Evolutionary conservation across 345 rosid species (phyloP).

Genomic region (Pugionium dolabratum): DNA sequence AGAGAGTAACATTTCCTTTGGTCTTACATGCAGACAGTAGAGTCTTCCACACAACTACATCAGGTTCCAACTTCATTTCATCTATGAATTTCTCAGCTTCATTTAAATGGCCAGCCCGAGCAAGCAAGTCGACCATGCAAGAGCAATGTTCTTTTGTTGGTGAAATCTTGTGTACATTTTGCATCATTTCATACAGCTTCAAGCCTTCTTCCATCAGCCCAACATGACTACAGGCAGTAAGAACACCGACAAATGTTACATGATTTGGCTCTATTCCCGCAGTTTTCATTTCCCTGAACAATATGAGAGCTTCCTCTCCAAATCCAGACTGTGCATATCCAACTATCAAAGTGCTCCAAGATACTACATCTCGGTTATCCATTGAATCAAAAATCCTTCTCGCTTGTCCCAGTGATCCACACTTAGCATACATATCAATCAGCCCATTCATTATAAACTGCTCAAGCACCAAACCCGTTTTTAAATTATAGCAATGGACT

Average conservation of each 20-base stretch:
- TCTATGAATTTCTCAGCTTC: constrained; percentile 65
- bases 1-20: constrained; percentile 58
- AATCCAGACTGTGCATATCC: constrained; percentile 80
- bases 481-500: constrained; percentile 55
- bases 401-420: constrained; percentile 62
- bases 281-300: constrained; percentile 58
- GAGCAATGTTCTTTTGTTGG: constrained; percentile 68
- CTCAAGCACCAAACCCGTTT: constrained; percentile 52
- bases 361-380: constrained; percentile 58
- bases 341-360: constrained; percentile 71
- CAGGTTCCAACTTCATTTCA: constrained; percentile 56
- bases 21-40: constrained; percentile 76
- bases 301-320: constrained; percentile 64
- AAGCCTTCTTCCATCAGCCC: constrained; percentile 71
- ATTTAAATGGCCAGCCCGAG: constrained; percentile 67
- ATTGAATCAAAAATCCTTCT: constrained; percentile 52
- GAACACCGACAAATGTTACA: constrained; percentile 60
- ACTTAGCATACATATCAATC: constrained; percentile 74
- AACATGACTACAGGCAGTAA: constrained; percentile 77
- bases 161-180: constrained; percentile 46
- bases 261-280: constrained; percentile 55
- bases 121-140: constrained; percentile 75
- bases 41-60: constrained; percentile 65
- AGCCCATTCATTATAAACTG: constrained; percentile 55
- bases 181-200: constrained; percentile 55